phyloP scores from a whole-genome alignment of 352 stramenopile genomes.

The Globisporangium takayamanum region DNA sequence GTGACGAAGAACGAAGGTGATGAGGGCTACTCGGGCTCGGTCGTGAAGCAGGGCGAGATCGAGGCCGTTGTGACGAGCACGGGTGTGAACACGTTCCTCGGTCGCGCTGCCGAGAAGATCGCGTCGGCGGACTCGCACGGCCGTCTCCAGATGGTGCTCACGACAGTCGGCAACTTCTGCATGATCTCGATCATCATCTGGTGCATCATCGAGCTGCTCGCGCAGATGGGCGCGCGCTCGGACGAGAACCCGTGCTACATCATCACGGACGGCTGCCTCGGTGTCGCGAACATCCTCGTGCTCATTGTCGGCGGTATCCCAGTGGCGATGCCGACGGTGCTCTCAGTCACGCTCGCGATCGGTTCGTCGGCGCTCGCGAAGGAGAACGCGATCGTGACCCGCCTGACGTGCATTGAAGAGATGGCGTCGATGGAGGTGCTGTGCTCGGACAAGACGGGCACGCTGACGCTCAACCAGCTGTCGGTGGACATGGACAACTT shows the following conservation, averaged over 20 bases:
- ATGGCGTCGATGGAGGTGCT: constrained; percentile 91
- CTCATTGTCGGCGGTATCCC: constrained; percentile 91
- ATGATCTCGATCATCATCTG: constrained; percentile 84
- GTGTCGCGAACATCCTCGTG: constrained; percentile 76
- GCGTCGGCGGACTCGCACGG: constrained; percentile 59
- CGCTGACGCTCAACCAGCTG: constrained; percentile 94
- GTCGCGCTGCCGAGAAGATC: constrained; percentile 82
- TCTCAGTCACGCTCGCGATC: constrained; percentile 89
- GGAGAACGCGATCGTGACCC: constrained; percentile 90
- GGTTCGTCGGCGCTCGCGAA: constrained; percentile 85
- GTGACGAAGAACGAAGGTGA: constrained; percentile 82
- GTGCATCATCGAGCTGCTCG: constrained; percentile 82
- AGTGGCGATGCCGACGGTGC: constrained; percentile 91
- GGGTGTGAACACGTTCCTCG: constrained; percentile 88
- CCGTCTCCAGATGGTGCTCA: constrained; percentile 89
- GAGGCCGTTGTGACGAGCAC: constrained; percentile 88
- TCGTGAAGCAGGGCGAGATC: constrained; percentile 87
- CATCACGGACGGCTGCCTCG: constrained; percentile 60
- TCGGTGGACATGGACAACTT: constrained; percentile 88
- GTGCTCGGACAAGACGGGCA: constrained; percentile 94
- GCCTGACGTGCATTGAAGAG: constrained; percentile 90
- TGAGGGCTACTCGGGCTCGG: constrained; percentile 77
- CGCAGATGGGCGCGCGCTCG: constrained; percentile 66
- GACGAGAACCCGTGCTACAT: constrained; percentile 83
- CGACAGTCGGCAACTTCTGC: constrained; percentile 90